Conservation (phyloP, 108 stramenopile species). For the Nitzschia palea region DNA sequence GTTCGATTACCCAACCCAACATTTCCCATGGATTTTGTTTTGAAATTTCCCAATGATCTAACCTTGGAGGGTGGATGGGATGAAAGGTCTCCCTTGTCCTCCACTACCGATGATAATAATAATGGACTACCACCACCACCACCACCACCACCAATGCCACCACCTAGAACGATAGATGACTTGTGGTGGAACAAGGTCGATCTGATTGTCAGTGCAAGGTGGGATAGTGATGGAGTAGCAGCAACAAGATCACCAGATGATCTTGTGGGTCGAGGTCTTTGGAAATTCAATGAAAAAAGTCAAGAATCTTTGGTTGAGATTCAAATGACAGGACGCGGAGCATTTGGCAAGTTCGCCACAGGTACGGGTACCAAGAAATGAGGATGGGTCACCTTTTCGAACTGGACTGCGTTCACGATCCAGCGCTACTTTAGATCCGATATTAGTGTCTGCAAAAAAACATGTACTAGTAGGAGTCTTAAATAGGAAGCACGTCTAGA, state of each 20-base stretch:
- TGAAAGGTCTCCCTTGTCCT: background rate
- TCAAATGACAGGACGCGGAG: constrained; percentile 23
- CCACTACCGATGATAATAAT: constrained; percentile 10
- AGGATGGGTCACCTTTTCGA: too few species aligned
- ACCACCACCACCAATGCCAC: background rate
- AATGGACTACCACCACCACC: too few species aligned
- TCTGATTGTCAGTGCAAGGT: constrained; percentile 59
- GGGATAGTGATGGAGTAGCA: constrained; percentile 61
- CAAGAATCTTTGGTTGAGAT: constrained; percentile 8
- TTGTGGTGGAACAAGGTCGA: constrained; percentile 52
- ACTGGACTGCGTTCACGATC: too few species aligned
- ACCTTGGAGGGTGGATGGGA: constrained; percentile 46
- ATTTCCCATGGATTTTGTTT: constrained; percentile 50
- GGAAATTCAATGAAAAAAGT: background rate
- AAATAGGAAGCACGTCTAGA: too few species aligned
- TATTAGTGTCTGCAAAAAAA: too few species aligned
- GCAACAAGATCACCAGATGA: constrained; percentile 62
- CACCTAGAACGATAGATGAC: background rate
- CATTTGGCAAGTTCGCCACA: constrained; percentile 36
- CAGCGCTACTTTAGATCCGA: too few species aligned
- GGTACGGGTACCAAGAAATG: too few species aligned
- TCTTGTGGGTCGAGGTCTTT: constrained; percentile 48
- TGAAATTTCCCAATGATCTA: constrained; percentile 36
- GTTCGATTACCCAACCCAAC: constrained; percentile 40
- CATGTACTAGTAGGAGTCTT: too few species aligned